Evolutionary conservation across 2,329 filamentous ascomycete species (phyloP).

Genomic region (Pseudocercospora fijiensis): DNA sequence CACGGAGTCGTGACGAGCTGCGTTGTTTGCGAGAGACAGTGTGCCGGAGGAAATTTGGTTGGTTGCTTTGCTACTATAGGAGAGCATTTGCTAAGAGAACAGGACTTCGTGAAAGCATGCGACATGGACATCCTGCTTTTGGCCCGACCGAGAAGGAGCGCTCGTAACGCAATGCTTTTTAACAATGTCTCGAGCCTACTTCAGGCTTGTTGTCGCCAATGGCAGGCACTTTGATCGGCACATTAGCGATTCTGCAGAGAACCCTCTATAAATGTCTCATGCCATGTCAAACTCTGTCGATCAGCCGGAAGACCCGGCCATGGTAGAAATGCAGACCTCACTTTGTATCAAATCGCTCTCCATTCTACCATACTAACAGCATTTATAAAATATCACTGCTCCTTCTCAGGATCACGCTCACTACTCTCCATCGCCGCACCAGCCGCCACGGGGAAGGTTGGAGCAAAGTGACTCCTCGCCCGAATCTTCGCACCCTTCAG

Average conservation of each 20-base stretch:
- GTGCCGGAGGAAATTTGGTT: too few relatives aligned
- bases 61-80: too few relatives aligned
- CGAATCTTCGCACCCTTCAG: slow-evolving; percentile 46
- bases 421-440: slow-evolving; percentile 18
- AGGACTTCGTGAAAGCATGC: not conserved
- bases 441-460: slow-evolving; percentile 22
- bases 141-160: too few relatives aligned
- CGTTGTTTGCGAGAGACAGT: not conserved
- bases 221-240: too few relatives aligned
- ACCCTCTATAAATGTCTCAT: not conserved
- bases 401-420: slow-evolving; percentile 19
- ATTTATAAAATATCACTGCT: not conserved
- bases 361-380: too few relatives aligned
- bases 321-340: too few relatives aligned
- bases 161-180: too few relatives aligned
- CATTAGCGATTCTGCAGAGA: not conserved
- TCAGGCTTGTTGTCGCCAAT: not conserved
- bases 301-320: not conserved
- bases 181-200: not conserved
- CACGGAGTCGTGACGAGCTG: not conserved
- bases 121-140: too few relatives aligned
- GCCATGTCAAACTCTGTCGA: not conserved
- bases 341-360: not conserved
- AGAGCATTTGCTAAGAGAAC: not conserved
- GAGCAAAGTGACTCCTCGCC: slow-evolving; percentile 44